Evolutionary conservation across 2,329 filamentous ascomycete species (phyloP).

Genomic region (Fusarium gaditjirri): DNA sequence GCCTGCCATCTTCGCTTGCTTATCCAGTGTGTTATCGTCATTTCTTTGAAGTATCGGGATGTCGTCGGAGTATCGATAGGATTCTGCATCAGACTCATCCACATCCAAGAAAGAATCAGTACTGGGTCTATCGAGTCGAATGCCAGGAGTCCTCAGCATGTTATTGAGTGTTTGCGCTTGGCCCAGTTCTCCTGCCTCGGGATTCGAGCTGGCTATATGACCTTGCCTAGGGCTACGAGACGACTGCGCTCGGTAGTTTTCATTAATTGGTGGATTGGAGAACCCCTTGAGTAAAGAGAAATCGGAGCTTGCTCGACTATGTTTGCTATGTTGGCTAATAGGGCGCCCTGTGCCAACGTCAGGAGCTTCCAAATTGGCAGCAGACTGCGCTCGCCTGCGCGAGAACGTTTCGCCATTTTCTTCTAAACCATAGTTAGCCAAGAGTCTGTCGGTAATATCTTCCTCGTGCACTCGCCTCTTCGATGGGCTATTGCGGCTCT

Average conservation of each 20-base stretch:
- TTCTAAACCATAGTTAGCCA: constrained; percentile 38
- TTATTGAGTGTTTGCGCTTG: constrained; percentile 57
- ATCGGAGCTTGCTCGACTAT: constrained; percentile 78
- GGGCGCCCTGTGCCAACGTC: constrained; percentile 63
- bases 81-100: constrained; percentile 77
- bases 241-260: constrained; percentile 46
- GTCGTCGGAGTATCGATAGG: constrained; percentile 73
- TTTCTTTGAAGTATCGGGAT: constrained; percentile 73
- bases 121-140: constrained; percentile 60
- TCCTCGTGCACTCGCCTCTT: constrained; percentile 64
- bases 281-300: constrained; percentile 69
- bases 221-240: constrained; percentile 49
- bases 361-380: constrained; percentile 68
- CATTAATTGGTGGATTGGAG: constrained; percentile 58
- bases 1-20: constrained; percentile 61
- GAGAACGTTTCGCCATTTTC: constrained; percentile 57
- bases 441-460: not conserved
- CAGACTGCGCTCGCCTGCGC: constrained; percentile 69
- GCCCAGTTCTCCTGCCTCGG: constrained; percentile 34
- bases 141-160: constrained; percentile 63
- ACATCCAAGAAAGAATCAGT: constrained; percentile 71
- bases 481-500: constrained; percentile 74
- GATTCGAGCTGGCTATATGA: constrained; percentile 25
- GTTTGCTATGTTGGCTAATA: constrained; percentile 70
- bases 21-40: constrained; percentile 69